phyloP scores from a whole-genome alignment of 768 basidiomycete species.

The Podaxis rugospora region DNA sequence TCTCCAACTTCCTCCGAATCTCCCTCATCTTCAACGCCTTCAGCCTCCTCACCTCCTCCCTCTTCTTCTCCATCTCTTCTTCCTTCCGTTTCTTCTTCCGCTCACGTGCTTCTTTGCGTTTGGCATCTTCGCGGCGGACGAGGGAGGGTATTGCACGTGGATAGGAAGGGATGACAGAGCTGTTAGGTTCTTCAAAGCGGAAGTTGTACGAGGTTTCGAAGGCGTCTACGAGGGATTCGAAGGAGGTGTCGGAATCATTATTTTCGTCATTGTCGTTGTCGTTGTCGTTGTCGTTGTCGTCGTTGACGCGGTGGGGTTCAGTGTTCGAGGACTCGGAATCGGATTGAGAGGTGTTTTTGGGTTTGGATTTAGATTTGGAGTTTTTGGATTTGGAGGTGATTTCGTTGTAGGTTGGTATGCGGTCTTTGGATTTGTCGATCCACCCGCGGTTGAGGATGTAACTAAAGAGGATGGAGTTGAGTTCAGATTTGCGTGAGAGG shows the following conservation, averaged over 20 bases:
- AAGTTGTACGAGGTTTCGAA: slow-evolving; percentile 99
- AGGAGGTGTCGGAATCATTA: slow-evolving; percentile 49
- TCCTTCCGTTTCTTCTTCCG: slow-evolving; percentile 75
- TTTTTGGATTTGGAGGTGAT: slow-evolving; percentile 32
- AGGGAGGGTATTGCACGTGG: slow-evolving; percentile 67
- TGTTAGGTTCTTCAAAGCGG: slow-evolving; percentile 93
- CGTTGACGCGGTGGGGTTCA: slow-evolving; percentile 1
- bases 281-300: slow-evolving; percentile 24
- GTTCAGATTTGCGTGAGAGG: background rate
- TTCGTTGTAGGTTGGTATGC: slow-evolving; percentile 84
- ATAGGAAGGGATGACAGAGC: slow-evolving; percentile 45
- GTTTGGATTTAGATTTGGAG: slow-evolving; percentile 27
- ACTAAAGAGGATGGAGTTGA: slow-evolving; percentile 34
- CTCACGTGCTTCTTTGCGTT: slow-evolving; percentile 82
- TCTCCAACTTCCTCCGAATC: slow-evolving; percentile 68
- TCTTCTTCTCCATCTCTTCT: slow-evolving; percentile 65
- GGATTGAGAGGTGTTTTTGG: slow-evolving; percentile 13
- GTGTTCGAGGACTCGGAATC: slow-evolving; percentile 14
- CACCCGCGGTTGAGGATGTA: slow-evolving; percentile 98
- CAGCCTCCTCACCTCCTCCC: slow-evolving; percentile 77
- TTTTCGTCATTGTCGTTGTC: slow-evolving; percentile 37
- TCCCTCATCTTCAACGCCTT: slow-evolving; percentile 86
- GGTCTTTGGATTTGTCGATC: slow-evolving; percentile 76
- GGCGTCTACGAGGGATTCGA: slow-evolving; percentile 86
- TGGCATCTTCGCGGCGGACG: slow-evolving; percentile 70